phyloP scores from a whole-genome alignment of 108 stramenopile species.

The Cylindrotheca fusiformis region DNA sequence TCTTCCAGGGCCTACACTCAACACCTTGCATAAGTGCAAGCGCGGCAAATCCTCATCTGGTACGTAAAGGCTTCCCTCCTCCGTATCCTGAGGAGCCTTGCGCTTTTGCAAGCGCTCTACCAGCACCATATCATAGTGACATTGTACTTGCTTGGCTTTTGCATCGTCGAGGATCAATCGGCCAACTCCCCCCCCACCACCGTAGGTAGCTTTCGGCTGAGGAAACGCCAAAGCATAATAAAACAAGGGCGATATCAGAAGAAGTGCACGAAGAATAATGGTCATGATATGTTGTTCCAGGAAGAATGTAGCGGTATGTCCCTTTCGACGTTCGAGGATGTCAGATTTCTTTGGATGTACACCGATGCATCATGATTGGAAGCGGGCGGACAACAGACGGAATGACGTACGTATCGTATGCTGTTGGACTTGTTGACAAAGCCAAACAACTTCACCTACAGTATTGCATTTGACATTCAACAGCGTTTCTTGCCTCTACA shows the following conservation, averaged over 20 bases:
- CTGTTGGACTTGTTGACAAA: no score
- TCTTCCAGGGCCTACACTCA: constrained; percentile 76
- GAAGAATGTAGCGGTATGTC: not conserved
- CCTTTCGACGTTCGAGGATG: not conserved
- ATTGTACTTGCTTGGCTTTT: constrained; percentile 42
- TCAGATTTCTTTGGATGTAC: no score
- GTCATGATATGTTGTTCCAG: not conserved
- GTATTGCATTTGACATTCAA: not conserved
- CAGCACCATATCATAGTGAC: constrained; percentile 82
- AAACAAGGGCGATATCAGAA: not conserved
- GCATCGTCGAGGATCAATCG: constrained; percentile 55
- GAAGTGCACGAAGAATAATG: not conserved
- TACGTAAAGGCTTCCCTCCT: constrained; percentile 68
- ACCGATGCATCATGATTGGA: no score
- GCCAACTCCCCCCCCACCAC: constrained; percentile 77
- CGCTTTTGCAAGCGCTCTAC: constrained; percentile 81
- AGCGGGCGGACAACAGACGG: not conserved
- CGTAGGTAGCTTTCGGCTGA: constrained; percentile 40
- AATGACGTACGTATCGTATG: not conserved
- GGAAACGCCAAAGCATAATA: constrained; percentile 1
- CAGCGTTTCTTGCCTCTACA: no score
- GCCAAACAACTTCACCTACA: no score
- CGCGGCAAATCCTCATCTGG: constrained; percentile 82
- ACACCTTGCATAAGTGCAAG: constrained; percentile 72
- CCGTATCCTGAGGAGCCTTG: constrained; percentile 28